A percentile compares a stretch with the other conserved stretches of the same genome.
Conservation (phyloP, 202 grass and related monocot species). For the Setaria viridis region DNA sequence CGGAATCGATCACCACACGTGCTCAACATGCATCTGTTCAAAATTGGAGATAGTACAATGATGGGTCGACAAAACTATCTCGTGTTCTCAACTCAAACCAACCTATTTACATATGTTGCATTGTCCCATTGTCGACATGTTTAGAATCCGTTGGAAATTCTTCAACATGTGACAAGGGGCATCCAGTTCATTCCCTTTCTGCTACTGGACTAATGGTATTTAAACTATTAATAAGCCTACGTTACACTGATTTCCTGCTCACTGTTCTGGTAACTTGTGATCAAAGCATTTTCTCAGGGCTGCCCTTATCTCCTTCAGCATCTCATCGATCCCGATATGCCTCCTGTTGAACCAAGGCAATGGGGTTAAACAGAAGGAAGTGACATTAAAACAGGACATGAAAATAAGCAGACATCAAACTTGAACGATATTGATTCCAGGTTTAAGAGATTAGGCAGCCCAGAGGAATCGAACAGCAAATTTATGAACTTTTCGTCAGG, state of each 20-base stretch:
- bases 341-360: conserved; percentile 50
- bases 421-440: not conserved
- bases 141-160: not conserved
- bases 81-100: not conserved
- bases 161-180: conserved; percentile 3
- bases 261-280: conserved; percentile 47
- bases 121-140: not conserved
- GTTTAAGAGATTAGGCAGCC: not conserved
- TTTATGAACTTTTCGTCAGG: not conserved
- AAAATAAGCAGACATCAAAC: not conserved
- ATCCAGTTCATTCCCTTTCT: not conserved
- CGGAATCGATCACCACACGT: not conserved
- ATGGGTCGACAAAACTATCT: not conserved
- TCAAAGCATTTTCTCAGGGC: conserved; percentile 80
- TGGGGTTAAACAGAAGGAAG: not conserved
- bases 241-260: conserved; percentile 14
- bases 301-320: conserved; percentile 83
- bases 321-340: conserved; percentile 80
- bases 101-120: not conserved
- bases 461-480: not conserved
- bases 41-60: not conserved
- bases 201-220: not conserved
- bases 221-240: not conserved
- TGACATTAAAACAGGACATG: not conserved
- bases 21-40: not conserved